phyloP scores from a whole-genome alignment of 306 rosid species.

The Prunus campanulata region DNA sequence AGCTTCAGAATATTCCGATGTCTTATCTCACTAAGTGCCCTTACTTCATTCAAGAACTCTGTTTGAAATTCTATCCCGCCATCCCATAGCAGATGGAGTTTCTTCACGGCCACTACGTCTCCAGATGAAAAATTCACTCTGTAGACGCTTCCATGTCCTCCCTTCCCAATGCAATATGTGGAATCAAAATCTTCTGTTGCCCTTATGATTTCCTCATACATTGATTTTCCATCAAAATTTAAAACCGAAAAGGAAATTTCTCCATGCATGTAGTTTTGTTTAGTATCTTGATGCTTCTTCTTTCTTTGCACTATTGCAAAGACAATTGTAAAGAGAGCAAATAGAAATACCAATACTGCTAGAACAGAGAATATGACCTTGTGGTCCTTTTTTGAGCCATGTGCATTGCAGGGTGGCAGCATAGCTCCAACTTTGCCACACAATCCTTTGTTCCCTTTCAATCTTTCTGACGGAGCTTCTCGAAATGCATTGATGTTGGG shows the following conservation, averaged over 20 bases:
- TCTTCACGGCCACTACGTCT: conserved; percentile 11
- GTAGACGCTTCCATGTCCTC: conserved; percentile 20
- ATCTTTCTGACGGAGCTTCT: not conserved
- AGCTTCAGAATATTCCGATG: conserved; percentile 24
- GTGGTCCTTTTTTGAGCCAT: not conserved
- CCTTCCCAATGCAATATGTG: conserved; percentile 1
- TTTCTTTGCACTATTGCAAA: too few relatives aligned
- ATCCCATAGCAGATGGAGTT: not conserved
- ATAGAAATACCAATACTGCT: not conserved
- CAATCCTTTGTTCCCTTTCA: not conserved
- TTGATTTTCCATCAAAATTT: conserved; percentile 4
- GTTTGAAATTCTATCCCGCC: not conserved
- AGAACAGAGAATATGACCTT: not conserved
- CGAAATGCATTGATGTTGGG: not conserved
- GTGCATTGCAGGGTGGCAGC: not conserved
- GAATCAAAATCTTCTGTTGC: conserved; percentile 9
- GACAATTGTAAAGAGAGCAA: not conserved
- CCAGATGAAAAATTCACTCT: not conserved
- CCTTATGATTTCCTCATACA: conserved; percentile 8
- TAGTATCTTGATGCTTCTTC: too few relatives aligned
- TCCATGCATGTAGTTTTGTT: too few relatives aligned
- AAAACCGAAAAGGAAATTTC: not conserved
- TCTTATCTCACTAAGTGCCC: not conserved
- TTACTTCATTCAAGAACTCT: conserved; percentile 10
- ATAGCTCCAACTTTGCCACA: not conserved